Base-by-base conservation (phyloP, 305 asterid genomes). In the Coffea humblotiana region DNA sequence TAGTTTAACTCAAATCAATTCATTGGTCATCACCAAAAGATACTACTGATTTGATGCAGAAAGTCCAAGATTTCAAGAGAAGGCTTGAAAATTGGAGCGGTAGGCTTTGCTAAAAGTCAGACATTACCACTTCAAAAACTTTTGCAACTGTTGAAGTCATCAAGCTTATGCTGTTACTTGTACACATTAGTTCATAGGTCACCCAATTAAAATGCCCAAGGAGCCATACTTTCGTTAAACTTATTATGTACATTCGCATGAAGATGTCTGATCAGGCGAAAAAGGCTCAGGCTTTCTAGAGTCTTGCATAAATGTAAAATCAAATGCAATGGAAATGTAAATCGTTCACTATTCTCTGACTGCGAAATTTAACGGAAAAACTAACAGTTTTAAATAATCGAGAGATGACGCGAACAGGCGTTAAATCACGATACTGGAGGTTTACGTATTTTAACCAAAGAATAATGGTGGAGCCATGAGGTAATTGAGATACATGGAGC, bases 111-210 rank as follows among this genome's bases (percentile, higher is more conserved):
- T 23, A 45, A 49, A 61, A 32, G 63, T 29, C 47, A 29, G 49
- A 45, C 40, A 71, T 71, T 71, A 71, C 75, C 54, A 58, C 76
- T 72, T 13, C 8, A 14, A 72, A 51, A 72, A 72, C 45, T 15
- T 29, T 66, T 13, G 23, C 35, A 47, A 71, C 35, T 47, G 60
- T 47, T 23, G 18, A 19, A 70, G 74, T 71, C 56, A 45, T 35
- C 56, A 71, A 0, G 27, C 8, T 71, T 45, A 10, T 45, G 35
- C 10, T 48, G 43, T 4, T 37, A 29, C 43, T 3, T 37, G 43
- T 25, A 25, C 43, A 25, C 61, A 49, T 32, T 25, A 25, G 14
- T 21, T 72, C 23, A 72, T 3, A 49, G 0, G 9, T 71, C 14
- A 49, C 15, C 18, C 45, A 48, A 48, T 25, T 29, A 45, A 66